phyloP scores from a whole-genome alignment of 345 rosid genomes.

The Brassica nigra region DNA sequence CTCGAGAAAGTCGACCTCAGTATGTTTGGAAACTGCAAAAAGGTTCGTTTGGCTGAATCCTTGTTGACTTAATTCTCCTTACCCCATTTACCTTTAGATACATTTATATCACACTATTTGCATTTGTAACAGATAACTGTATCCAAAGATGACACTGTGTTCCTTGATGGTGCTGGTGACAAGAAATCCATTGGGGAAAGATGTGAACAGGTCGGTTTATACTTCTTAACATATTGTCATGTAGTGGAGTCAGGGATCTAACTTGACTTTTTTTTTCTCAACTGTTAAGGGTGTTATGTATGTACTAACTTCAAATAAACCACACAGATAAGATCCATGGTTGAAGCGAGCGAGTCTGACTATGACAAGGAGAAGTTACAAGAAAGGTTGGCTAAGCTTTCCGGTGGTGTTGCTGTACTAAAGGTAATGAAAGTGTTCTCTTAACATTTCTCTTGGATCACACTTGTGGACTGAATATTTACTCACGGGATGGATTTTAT shows the following conservation, averaged over 20 bases:
- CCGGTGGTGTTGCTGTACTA: constrained; percentile 96
- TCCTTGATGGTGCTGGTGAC: constrained; percentile 96
- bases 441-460: background rate
- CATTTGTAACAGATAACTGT: constrained; percentile 55
- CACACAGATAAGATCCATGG: constrained; percentile 67
- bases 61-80: background rate
- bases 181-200: constrained; percentile 82
- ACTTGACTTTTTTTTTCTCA: background rate
- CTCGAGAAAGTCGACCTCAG: constrained; percentile 84
- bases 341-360: constrained; percentile 85
- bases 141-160: constrained; percentile 86
- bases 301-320: background rate
- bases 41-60: constrained; percentile 48
- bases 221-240: background rate
- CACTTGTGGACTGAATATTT: background rate
- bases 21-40: constrained; percentile 91
- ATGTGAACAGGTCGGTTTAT: constrained; percentile 58
- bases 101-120: constrained; percentile 6
- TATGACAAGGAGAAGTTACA: constrained; percentile 94
- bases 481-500: background rate
- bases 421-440: constrained; percentile 57
- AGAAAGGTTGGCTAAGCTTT: constrained; percentile 92
- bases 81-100: background rate
- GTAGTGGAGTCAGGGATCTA: background rate
- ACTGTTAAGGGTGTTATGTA: background rate